Evolutionary conservation across 805 yeast genomes (phyloP), one percentile per base, ranked within the genome.

Genomic region (Kuraishia piskuri): DNA sequence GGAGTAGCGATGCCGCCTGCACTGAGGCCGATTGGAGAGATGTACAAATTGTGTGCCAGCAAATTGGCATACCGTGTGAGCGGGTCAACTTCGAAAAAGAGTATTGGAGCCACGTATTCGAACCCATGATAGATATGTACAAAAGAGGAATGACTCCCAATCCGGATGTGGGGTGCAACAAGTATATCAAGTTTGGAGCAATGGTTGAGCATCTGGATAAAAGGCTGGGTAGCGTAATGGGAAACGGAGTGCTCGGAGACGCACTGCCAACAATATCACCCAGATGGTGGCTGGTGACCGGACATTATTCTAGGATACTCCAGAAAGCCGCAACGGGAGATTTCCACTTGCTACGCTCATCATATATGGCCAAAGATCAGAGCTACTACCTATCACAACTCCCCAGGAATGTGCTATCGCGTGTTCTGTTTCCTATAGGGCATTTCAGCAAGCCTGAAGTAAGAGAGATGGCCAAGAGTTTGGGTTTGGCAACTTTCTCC

Each of bases 51-150:
- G 86, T 88, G 1, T 83, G 90, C 53, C 57, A 71, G 1, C 78
- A 79, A 52, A 60, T 91, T 7, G 72, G 73, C 3, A 84, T 94
- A 14, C 84, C 87, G 0, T 80, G 91, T 57, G 86, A 83, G 53
- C 70, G 92, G 57, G 86, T 90, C 5, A 87, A 84, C 63, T 87
- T 94, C 61, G 98, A 94, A 61, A 79, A 77, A 57, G 97, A 94
- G 53, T 94, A 94, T 68, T 94, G 99, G 99, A 72, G 75, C 20
- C 85, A 86, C 53, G 98, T 94, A 8, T 94, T 94, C 65, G 85
- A 82, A 63, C 98, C 99, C 1, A 92, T 94, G 97, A 68, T 94
- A 22, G 79, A 79, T 2, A 75, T 74, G 61, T 94, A 91, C 64
- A 69, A 74, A 37, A 62, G 57, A 9, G 99, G 99, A 0, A 61